Evolutionary conservation across 2,329 filamentous ascomycete species (phyloP), one percentile per base, ranked within the genome.

Genomic region (Aureobasidium sp.): DNA sequence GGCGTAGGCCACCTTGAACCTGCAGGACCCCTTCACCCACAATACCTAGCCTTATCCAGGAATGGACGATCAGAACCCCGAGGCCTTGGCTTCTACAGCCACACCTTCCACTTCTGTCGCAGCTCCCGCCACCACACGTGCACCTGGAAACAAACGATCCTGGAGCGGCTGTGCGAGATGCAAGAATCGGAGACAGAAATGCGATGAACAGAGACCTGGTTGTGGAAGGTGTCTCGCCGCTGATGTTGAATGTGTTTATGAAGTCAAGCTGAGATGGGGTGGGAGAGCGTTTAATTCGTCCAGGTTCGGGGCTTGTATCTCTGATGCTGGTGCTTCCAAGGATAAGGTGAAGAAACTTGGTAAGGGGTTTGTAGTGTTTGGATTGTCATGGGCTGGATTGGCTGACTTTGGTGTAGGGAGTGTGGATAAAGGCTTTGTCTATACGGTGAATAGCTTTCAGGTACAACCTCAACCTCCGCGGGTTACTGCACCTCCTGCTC

Each of bases 111-210:
- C 37, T 35, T 27, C 57, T 6, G 49, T 29, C 5, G 42, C 37
- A 23, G 19, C 27, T 23, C n/a, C 51, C 13, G 11, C 38, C 7
- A 25, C 29, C 4, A 42, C 50, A n/a, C 53, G 53, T 46, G 40
- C 53, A n/a, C 27, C 53, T 13, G 19, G 17, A 13, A 42, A 57
- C 15, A 60, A 58, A 33, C 33, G 60, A 3, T 61, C 60, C 35
- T 61, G 60, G 60, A 49, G 53, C 23, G 60, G 60, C 9, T 61
- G 60, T 25, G 53, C 54, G 2, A 35, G 60, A 25, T 61, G 60
- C 33, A 61, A 61, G 38, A 61, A 61, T 29, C 33, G 60, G 7
- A 38, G 60, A 25, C 60, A 61, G 29, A 61, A 61, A 53, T 61
- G 60, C 21, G 54, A 61, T 55, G 60, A 61, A 21, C 11, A 51